Conservation (phyloP, 2,329 filamentous ascomycete genomes). For the Nigrograna mackinnonii region DNA sequence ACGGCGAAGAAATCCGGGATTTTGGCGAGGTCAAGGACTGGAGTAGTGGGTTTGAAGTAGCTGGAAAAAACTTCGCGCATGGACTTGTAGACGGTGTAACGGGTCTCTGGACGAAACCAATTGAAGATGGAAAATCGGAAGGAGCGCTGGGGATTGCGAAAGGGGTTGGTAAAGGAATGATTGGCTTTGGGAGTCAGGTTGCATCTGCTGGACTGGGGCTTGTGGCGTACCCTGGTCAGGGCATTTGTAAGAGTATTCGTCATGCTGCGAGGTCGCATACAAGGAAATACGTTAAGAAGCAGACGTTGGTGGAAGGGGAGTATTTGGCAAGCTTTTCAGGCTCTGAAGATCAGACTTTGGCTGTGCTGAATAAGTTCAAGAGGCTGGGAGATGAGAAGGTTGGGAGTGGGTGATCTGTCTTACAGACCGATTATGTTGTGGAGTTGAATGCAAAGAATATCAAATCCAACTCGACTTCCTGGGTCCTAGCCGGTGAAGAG, state of each 20-base stretch:
- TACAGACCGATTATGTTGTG: too few relatives aligned
- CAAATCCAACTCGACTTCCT: not conserved
- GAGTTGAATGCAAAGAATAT: not conserved
- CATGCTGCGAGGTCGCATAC: slow-evolving; percentile 9
- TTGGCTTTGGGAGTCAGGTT: slow-evolving; percentile 14
- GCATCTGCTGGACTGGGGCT: slow-evolving; percentile 6
- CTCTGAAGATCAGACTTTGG: not conserved
- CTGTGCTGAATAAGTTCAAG: not conserved
- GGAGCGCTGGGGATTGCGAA: slow-evolving; percentile 25
- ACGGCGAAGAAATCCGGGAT: slow-evolving; percentile 20
- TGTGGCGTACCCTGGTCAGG: slow-evolving; percentile 18
- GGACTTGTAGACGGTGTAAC: slow-evolving; percentile 25
- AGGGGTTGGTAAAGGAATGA: slow-evolving; percentile 27
- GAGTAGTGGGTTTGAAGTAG: slow-evolving; percentile 15
- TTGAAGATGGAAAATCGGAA: slow-evolving; percentile 19
- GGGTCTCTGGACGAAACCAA: slow-evolving; percentile 22
- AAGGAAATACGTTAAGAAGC: slow-evolving; percentile 7
- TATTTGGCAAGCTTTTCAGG: not conserved
- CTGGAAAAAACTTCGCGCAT: slow-evolving; percentile 25
- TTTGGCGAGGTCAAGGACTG: slow-evolving; percentile 9
- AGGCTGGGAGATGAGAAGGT: not conserved
- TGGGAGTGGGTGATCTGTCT: too few relatives aligned
- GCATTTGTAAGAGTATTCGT: slow-evolving; percentile 16
- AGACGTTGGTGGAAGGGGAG: slow-evolving; percentile 8
- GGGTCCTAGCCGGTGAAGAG: not conserved